These are phyloP conservation scores for Trapa bicornis DNA, from an alignment of 345 rosid genomes.

Conservation along the genomic window DNA sequence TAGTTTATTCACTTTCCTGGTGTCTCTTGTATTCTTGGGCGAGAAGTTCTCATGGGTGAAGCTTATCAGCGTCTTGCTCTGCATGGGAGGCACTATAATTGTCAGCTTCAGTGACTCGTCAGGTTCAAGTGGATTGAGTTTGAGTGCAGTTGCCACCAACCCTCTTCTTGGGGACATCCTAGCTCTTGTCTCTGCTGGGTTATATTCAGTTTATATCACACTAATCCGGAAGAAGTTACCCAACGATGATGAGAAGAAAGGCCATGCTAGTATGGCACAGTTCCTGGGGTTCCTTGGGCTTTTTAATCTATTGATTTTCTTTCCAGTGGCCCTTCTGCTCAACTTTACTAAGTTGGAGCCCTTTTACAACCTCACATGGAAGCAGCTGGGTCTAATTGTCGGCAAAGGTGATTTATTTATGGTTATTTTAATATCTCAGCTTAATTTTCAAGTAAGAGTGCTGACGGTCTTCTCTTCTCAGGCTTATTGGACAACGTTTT, in stretches of 20 bases:
- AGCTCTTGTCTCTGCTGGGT: constrained; percentile 61
- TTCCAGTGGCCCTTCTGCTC: constrained; percentile 66
- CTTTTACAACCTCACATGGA: constrained; percentile 38
- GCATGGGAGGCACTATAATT: constrained; percentile 83
- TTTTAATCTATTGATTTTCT: constrained; percentile 63
- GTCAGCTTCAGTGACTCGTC: constrained; percentile 81
- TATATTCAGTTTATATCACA: constrained; percentile 75
- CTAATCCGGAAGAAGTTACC: constrained; percentile 77
- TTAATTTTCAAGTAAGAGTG: neutral
- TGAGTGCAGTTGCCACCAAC: constrained; percentile 37
- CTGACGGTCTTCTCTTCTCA: constrained; percentile 11
- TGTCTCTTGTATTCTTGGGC: constrained; percentile 59
- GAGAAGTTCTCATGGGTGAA: constrained; percentile 89
- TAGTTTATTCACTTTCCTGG: constrained; percentile 82
- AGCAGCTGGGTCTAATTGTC: constrained; percentile 61
- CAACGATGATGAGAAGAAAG: constrained; percentile 61
- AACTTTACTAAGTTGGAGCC: constrained; percentile 61
- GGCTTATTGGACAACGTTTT: constrained; percentile 84
- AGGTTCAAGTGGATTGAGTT: neutral
- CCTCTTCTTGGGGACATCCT: constrained; percentile 76
- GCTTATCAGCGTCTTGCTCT: constrained; percentile 76
- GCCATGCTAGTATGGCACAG: constrained; percentile 78
- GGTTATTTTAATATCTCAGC: neutral
- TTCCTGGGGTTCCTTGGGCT: constrained; percentile 84
- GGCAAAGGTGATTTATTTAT: constrained; percentile 52